Percentiles rank a stretch among this genome's conserved stretches.
Conservation (phyloP, 2,329 filamentous ascomycete genomes). For the Colletotrichum eleusines region DNA sequence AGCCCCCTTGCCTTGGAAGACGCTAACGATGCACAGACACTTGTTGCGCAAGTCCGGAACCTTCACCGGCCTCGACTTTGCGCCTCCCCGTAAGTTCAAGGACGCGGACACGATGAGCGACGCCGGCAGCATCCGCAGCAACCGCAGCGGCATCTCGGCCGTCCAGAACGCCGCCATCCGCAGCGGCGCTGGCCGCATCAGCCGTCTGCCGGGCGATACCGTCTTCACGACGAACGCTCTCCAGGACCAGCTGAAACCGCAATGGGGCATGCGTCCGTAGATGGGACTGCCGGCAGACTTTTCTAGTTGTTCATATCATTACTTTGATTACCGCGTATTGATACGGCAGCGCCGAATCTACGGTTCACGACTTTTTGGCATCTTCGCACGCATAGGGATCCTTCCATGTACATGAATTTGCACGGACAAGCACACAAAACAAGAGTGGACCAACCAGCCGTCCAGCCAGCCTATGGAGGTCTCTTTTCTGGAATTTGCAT, state of each 20-base stretch:
- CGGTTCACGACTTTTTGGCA: slow-evolving; percentile 36
- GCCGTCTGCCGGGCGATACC: slow-evolving; percentile 82
- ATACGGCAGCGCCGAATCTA: slow-evolving; percentile 41
- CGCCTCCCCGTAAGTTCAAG: slow-evolving; percentile 80
- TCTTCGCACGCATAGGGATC: slow-evolving; percentile 30
- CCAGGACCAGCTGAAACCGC: slow-evolving; percentile 69
- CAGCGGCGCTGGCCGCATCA: slow-evolving; percentile 86
- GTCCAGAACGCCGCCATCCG: slow-evolving; percentile 79
- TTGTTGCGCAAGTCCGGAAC: slow-evolving; percentile 80
- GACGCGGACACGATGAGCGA: slow-evolving; percentile 72
- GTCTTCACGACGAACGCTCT: slow-evolving; percentile 83
- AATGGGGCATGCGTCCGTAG: slow-evolving; percentile 67
- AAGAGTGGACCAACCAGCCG: neutral
- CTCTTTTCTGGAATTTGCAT: slow-evolving; percentile 17
- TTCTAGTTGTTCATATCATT: slow-evolving; percentile 40
- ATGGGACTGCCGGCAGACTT: slow-evolving; percentile 14
- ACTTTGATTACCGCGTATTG: slow-evolving; percentile 35
- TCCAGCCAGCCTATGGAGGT: slow-evolving; percentile 8
- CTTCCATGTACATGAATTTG: slow-evolving; percentile 38
- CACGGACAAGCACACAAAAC: slow-evolving; percentile 12
- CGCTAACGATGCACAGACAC: slow-evolving; percentile 62
- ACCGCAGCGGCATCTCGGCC: slow-evolving; percentile 81
- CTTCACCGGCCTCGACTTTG: slow-evolving; percentile 85
- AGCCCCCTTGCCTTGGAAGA: neutral
- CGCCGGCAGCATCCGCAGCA: slow-evolving; percentile 74